phyloP scores from a whole-genome alignment of 164 flowering plant genomes.

The Berberis thunbergii region DNA sequence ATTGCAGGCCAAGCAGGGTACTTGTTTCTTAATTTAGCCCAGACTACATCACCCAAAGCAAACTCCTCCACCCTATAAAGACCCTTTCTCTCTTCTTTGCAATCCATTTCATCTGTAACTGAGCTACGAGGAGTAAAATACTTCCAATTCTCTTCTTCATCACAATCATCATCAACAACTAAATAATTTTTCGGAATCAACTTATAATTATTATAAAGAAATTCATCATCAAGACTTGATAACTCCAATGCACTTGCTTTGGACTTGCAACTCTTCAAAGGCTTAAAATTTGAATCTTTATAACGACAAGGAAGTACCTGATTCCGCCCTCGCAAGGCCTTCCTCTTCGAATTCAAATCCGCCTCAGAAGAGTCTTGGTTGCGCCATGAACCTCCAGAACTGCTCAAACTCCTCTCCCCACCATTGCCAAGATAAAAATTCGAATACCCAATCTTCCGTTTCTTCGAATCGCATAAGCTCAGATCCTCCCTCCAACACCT shows the following conservation, averaged over 20 bases:
- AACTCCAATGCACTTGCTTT: constrained; percentile 21
- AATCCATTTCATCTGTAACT: constrained; percentile 16
- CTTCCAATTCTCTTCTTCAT: constrained; percentile 25
- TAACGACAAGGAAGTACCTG: constrained; percentile 50
- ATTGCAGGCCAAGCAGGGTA: constrained; percentile 93
- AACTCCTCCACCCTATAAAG: constrained; percentile 52
- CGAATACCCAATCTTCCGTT: too few relatives aligned
- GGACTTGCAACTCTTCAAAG: constrained; percentile 24
- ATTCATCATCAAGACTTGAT: constrained; percentile 20
- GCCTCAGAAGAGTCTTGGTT: too few relatives aligned
- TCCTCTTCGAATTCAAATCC: too few relatives aligned
- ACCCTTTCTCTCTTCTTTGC: constrained; percentile 22
- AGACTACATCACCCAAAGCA: constrained; percentile 72
- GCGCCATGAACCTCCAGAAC: too few relatives aligned
- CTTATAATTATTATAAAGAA: constrained; percentile 12
- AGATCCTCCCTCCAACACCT: too few relatives aligned
- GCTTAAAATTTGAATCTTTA: constrained; percentile 35
- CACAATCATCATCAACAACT: constrained; percentile 17
- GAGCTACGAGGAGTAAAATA: constrained; percentile 35
- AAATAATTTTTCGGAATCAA: constrained; percentile 7
- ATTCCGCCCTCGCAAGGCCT: constrained; percentile 28
- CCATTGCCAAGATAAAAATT: too few relatives aligned
- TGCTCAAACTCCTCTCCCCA: too few relatives aligned
- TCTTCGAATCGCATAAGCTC: too few relatives aligned
- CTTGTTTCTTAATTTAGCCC: constrained; percentile 81